Conservation (phyloP, 805 yeast genomes). For the Suhomyces sp. region DNA sequence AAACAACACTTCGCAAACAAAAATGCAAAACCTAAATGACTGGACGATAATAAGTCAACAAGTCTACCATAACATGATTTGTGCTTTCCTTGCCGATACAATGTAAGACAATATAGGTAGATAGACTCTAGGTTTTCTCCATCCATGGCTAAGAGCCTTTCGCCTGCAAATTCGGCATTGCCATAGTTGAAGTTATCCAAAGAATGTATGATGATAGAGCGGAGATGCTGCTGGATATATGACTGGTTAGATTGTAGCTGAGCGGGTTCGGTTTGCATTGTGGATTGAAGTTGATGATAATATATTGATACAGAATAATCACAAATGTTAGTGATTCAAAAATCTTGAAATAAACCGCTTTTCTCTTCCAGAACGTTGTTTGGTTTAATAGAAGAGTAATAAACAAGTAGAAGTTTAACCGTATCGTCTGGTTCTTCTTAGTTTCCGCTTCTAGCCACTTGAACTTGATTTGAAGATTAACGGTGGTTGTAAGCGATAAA, state of each 20-base stretch:
- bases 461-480: too few relatives aligned
- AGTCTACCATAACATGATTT: conserved; percentile 58
- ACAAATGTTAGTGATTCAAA: too few relatives aligned
- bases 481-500: too few relatives aligned
- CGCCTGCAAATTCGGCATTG: conserved; percentile 87
- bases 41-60: conserved; percentile 30
- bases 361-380: too few relatives aligned
- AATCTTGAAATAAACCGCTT: too few relatives aligned
- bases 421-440: too few relatives aligned
- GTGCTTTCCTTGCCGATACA: conserved; percentile 56
- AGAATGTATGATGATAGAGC: conserved; percentile 64
- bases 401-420: too few relatives aligned
- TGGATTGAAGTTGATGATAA: too few relatives aligned
- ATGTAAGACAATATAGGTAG: conserved; percentile 68
- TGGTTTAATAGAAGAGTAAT: too few relatives aligned
- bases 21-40: conserved; percentile 75
- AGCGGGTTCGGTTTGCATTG: conserved; percentile 13
- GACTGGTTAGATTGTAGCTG: conserved; percentile 14
- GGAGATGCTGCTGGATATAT: conserved; percentile 43
- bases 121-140: conserved; percentile 57
- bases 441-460: too few relatives aligned
- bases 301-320: too few relatives aligned
- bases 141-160: conserved; percentile 67
- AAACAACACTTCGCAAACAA: conserved; percentile 70
- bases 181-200: conserved; percentile 65